Evolutionary conservation across 192 early-diverging fungal genomes (phyloP).

Genomic region (Allomyces javanicus): DNA sequence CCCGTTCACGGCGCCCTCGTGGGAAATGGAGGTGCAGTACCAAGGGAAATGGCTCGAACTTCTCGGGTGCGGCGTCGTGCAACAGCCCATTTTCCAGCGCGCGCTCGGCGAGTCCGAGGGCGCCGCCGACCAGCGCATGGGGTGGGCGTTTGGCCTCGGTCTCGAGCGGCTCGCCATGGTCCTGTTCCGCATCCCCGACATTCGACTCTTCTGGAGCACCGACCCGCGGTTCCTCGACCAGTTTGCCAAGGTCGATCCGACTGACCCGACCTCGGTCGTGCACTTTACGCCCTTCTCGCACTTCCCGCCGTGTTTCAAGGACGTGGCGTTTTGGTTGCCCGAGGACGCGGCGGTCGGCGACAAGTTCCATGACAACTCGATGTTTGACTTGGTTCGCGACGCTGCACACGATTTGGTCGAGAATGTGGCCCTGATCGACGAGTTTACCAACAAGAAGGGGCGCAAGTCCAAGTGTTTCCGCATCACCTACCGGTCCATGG

Average conservation of each 20-base stretch:
- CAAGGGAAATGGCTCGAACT: conserved; percentile 88
- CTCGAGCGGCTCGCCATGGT: conserved; percentile 91
- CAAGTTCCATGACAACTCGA: conserved; percentile 77
- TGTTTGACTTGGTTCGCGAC: conserved; percentile 78
- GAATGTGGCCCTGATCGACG: conserved; percentile 71
- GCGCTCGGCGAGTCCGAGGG: conserved; percentile 15
- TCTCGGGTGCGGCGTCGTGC: conserved; percentile 78
- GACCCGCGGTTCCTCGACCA: conserved; percentile 72
- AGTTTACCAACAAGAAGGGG: conserved; percentile 72
- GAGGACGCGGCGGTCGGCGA: conserved; percentile 2
- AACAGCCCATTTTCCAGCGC: conserved; percentile 58
- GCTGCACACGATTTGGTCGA: conserved; percentile 85
- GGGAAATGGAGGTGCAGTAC: conserved; percentile 91
- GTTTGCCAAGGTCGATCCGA: conserved; percentile 26
- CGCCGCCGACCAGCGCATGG: conserved; percentile 44
- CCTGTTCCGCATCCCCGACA: conserved; percentile 85
- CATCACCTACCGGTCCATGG: conserved; percentile 93
- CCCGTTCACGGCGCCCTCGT: conserved; percentile 89
- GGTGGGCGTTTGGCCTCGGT: conserved; percentile 97
- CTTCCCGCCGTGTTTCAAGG: conserved; percentile 80
- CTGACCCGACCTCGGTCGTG: conserved; percentile 28
- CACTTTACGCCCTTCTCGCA: conserved; percentile 75
- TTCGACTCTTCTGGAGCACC: conserved; percentile 84
- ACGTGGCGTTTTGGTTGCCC: conserved; percentile 80
- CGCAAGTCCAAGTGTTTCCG: conserved; percentile 69